phyloP scores from a whole-genome alignment of 768 basidiomycete species.

The Naematelia aurantialba region DNA sequence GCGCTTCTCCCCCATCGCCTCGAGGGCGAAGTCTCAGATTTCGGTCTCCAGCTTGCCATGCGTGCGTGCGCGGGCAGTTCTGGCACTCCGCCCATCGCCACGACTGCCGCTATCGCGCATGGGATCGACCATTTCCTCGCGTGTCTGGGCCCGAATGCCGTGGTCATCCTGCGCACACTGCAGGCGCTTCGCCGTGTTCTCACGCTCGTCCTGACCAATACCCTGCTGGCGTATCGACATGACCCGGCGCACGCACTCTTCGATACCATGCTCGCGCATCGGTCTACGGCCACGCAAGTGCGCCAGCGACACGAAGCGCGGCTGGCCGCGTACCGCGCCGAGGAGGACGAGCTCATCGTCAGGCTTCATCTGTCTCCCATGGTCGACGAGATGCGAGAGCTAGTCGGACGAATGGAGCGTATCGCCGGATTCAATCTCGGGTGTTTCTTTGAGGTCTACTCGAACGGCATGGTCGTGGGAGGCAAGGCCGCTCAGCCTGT shows the following conservation, averaged over 20 bases:
- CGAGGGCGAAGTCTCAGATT: slow-evolving; percentile 52
- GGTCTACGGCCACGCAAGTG: not conserved
- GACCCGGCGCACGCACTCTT: slow-evolving; percentile 19
- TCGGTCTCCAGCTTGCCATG: slow-evolving; percentile 22
- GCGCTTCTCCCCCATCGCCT: slow-evolving; percentile 39
- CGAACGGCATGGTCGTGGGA: slow-evolving; percentile 37
- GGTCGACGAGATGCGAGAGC: slow-evolving; percentile 15
- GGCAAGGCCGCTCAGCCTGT: too few species aligned
- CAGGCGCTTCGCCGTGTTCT: not conserved
- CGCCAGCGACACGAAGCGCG: not conserved
- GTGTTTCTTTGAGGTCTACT: slow-evolving; percentile 29
- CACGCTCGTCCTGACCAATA: slow-evolving; percentile 11
- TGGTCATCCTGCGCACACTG: not conserved
- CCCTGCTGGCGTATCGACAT: slow-evolving; percentile 12
- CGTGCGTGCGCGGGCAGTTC: not conserved
- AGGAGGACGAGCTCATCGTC: slow-evolving; percentile 13
- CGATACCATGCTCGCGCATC: not conserved
- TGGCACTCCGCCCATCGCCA: not conserved
- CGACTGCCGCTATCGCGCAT: not conserved
- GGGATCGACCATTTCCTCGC: not conserved
- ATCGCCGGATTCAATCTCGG: slow-evolving; percentile 36
- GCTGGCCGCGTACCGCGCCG: not conserved
- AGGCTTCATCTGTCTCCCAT: slow-evolving; percentile 13
- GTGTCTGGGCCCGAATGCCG: not conserved
- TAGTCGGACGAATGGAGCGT: slow-evolving; percentile 27